Percentiles rank a stretch among this genome's conserved stretches.
Conservation (phyloP, 345 rosid species). For the Aquilaria sinensis region DNA sequence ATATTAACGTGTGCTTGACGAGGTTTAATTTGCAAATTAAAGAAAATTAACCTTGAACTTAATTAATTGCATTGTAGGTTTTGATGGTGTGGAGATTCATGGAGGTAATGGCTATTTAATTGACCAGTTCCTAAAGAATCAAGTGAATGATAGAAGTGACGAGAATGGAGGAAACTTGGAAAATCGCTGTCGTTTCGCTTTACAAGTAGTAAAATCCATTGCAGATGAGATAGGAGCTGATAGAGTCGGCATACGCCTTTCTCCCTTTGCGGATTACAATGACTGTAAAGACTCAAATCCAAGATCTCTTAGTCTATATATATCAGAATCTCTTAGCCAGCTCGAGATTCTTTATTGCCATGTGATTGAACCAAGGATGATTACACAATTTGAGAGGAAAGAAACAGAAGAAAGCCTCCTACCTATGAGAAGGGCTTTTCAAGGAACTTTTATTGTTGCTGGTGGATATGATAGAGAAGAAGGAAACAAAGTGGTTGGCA, state of each 20-base stretch:
- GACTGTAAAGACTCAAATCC: conserved; percentile 9
- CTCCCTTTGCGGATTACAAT: conserved; percentile 10
- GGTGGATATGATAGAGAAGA: conserved; percentile 34
- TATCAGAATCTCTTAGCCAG: conserved; percentile 5
- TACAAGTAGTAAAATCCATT: conserved; percentile 6
- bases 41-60: no score
- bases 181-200: conserved; percentile 14
- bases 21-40: no score
- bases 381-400: conserved; percentile 14
- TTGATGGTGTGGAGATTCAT: conserved; percentile 23
- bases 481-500: conserved; percentile 23
- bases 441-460: conserved; percentile 25
- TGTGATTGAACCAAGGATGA: conserved; percentile 40
- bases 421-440: conserved; percentile 32
- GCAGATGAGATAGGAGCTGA: conserved; percentile 14
- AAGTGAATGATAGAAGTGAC: conserved; percentile 10
- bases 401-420: conserved; percentile 17
- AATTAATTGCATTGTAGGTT: conserved; percentile 4
- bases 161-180: conserved; percentile 11
- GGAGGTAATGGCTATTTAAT: conserved; percentile 28
- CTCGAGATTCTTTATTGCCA: conserved; percentile 28
- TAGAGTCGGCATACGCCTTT: conserved; percentile 18
- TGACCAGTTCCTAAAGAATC: conserved; percentile 52
- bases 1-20: no score
- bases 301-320: conserved; percentile 8